Evolutionary conservation across 305 asterid genomes (phyloP).

Genomic region (Fraxinus nigra): DNA sequence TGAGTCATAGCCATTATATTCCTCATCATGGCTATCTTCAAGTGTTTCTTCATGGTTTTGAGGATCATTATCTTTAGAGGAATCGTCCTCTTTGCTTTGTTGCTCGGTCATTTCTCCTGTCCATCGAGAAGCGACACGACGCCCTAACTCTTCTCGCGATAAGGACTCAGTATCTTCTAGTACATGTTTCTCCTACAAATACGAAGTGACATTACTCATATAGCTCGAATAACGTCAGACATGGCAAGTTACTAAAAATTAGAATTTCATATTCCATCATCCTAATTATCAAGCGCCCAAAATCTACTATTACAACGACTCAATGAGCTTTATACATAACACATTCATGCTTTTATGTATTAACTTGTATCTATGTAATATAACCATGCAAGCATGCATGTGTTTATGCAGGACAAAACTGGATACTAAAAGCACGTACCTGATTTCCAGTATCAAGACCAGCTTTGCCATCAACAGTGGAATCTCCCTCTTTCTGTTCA

Average conservation of each 20-base stretch:
- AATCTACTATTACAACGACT: background rate
- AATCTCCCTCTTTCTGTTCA: constrained; percentile 34
- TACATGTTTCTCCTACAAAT: constrained; percentile 51
- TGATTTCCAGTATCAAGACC: constrained; percentile 39
- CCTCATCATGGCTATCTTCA: constrained; percentile 53
- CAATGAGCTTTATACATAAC: background rate
- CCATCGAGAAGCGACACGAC: constrained; percentile 92
- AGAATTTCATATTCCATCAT: constrained; percentile 13
- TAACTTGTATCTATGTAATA: background rate
- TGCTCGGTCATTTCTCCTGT: constrained; percentile 68
- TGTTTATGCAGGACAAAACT: background rate
- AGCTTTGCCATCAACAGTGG: constrained; percentile 34
- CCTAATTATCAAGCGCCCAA: constrained; percentile 14
- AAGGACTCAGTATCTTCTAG: constrained; percentile 53
- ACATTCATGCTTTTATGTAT: background rate
- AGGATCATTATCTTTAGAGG: constrained; percentile 42
- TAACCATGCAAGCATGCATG: background rate
- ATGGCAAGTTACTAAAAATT: constrained; percentile 9
- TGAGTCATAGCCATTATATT: constrained; percentile 54
- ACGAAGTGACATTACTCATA: constrained; percentile 15
- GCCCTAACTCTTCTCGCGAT: constrained; percentile 92
- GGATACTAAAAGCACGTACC: constrained; percentile 32
- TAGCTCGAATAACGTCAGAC: constrained; percentile 12
- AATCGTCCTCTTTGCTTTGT: constrained; percentile 44
- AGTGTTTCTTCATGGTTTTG: constrained; percentile 46